A percentile compares a stretch with the other conserved stretches of the same genome.
Evolutionary conservation across 768 basidiomycete species (phyloP).

Genomic region (Psilocybe cyanescens): DNA sequence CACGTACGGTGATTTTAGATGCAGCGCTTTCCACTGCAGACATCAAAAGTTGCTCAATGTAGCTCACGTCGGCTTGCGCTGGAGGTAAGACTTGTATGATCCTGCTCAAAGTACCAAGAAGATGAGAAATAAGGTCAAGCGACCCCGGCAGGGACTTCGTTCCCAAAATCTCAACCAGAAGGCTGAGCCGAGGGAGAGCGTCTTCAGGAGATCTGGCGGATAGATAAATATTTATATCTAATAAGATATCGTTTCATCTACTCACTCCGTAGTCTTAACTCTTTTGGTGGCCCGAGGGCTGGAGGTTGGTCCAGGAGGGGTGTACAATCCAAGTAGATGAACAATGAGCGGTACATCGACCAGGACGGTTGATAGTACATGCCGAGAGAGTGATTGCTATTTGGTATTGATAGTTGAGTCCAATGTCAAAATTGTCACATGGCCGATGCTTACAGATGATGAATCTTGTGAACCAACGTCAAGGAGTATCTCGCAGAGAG

Average conservation of each 20-base stretch:
- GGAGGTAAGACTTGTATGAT: slow-evolving; percentile 60
- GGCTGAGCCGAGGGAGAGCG: slow-evolving; percentile 49
- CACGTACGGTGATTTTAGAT: slow-evolving; percentile 54
- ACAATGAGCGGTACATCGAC: slow-evolving; percentile 55
- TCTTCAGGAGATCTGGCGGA: slow-evolving; percentile 36
- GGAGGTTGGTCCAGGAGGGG: slow-evolving; percentile 44
- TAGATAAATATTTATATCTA: slow-evolving; percentile 2
- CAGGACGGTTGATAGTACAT: slow-evolving; percentile 51
- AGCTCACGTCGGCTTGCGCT: slow-evolving; percentile 68
- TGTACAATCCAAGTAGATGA: slow-evolving; percentile 52
- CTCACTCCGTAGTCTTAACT: slow-evolving; percentile 60
- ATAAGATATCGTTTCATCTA: background rate
- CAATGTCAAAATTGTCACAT: background rate
- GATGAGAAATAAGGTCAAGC: slow-evolving; percentile 66
- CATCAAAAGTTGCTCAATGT: slow-evolving; percentile 84
- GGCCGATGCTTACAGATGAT: slow-evolving; percentile 45
- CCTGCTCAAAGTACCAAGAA: slow-evolving; percentile 74
- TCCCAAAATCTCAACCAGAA: slow-evolving; percentile 73
- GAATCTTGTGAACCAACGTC: slow-evolving; percentile 49
- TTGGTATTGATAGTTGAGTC: background rate
- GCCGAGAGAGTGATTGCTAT: slow-evolving; percentile 52
- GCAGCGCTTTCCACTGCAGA: slow-evolving; percentile 75
- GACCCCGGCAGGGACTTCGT: slow-evolving; percentile 70
- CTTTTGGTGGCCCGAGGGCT: slow-evolving; percentile 65
- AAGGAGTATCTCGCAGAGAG: slow-evolving; percentile 61